Base-by-base conservation (phyloP, 495 filamentous ascomycete genomes). In the Neurospora sp. region DNA sequence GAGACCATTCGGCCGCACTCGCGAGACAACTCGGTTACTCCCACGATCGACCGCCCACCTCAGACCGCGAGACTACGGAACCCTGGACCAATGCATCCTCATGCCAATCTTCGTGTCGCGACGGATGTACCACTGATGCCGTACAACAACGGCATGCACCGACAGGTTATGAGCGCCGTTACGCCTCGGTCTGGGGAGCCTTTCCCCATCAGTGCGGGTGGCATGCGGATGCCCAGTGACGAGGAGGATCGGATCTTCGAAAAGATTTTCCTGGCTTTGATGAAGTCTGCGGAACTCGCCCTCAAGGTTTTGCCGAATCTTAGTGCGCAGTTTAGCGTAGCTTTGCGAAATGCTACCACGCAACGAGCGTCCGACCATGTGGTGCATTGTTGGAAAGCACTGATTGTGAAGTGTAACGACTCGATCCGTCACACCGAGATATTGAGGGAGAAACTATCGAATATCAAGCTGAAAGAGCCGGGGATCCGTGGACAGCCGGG, bases 231-330 rank as follows among this genome's bases (percentile, higher is more conserved):
- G 21, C 79, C 80, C 39, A 76, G 76, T 28, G 84, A 93, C 72
- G 91, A 92, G 70, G 91, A 94, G 75, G 93, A 95, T 76, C 88
- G 89, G 34, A 85, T 89, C 4, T 97, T 97, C 76, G 93, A 96
- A 71, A 89, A 83, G 76, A 92, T 97, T 48, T 96, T 91, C 82
- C 78, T 91, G 62, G 89, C 90, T 59, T 86, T 97, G 24, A 87
- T 88, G 21, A 86, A 85, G 59, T 90, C 92, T 1, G 89, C 90
- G 69, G 90, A 91, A 15, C 81, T 90, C 45, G 89, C 91, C 59
- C 87, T 92, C 72, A 87, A 87, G 9, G 88, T 88, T 6, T 81
- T 96, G 36, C 92, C 92, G 2, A 81, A 83, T 45, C 88, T 93
- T 62, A 88, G 88, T 48, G 83, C 83, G 28, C 89, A 92, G 48